Conservation (phyloP, 148 eudicot species). For the Dianthus caryophyllus region DNA sequence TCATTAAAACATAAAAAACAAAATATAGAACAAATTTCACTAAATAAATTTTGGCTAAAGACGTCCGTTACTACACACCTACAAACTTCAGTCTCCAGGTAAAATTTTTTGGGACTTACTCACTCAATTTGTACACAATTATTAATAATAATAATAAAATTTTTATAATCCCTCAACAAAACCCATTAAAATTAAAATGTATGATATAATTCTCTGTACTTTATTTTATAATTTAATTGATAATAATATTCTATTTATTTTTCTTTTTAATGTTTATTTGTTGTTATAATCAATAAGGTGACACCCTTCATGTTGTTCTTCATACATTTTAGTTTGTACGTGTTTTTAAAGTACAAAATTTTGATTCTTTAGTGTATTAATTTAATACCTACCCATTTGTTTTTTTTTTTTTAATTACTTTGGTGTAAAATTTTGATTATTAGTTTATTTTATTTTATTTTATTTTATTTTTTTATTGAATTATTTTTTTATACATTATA, state of each 20-base stretch:
- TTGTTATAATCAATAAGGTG: neutral
- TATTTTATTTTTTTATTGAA: neutral
- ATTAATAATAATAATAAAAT: no score
- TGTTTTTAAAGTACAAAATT: neutral
- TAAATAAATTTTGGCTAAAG: slow-evolving; percentile 23
- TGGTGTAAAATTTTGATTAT: neutral
- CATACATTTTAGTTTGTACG: neutral
- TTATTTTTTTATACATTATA: neutral
- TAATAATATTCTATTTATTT: no score
- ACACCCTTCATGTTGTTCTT: neutral
- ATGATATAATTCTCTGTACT: no score
- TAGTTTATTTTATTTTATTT: no score
- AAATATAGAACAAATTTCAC: neutral
- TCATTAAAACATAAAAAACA: no score
- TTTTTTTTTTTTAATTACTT: neutral
- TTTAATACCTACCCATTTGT: slow-evolving; percentile 4
- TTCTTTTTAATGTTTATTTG: neutral
- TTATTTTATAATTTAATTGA: no score
- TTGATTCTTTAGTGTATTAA: neutral
- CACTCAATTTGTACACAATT: neutral
- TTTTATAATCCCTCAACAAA: neutral
- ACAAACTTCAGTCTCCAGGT: neutral
- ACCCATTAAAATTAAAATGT: neutral
- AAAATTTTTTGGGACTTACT: neutral
- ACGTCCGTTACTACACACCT: slow-evolving; percentile 24